phyloP scores from a whole-genome alignment of 2,329 filamentous ascomycete genomes.

The Xylariaceae sp. region DNA sequence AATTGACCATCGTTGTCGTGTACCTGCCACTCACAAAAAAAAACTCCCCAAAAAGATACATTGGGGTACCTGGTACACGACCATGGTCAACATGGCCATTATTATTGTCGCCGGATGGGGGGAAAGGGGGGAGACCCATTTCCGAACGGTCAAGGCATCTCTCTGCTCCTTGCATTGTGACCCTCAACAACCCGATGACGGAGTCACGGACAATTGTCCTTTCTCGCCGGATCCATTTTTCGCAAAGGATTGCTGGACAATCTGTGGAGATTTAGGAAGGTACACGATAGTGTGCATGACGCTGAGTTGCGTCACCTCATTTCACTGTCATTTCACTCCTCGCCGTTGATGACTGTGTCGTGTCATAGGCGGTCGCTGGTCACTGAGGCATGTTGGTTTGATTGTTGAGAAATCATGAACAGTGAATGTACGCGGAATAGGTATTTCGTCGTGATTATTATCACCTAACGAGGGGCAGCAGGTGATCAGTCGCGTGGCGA shows the following conservation, averaged over 20 bases:
- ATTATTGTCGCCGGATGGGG: not conserved
- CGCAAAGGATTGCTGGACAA: constrained; percentile 15
- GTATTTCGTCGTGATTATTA: constrained; percentile 6
- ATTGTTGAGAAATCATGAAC: not conserved
- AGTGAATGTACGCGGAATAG: constrained; percentile 2
- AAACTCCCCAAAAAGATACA: not conserved
- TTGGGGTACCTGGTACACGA: not conserved
- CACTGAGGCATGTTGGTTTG: not conserved
- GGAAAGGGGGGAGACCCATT: not conserved
- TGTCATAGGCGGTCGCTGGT: not conserved
- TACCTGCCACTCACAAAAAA: not conserved
- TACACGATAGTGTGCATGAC: constrained; percentile 12
- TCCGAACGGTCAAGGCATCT: constrained; percentile 2
- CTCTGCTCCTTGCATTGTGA: not conserved
- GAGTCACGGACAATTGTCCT: constrained; percentile 10
- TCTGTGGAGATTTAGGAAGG: constrained; percentile 17
- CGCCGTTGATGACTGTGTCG: constrained; percentile 1
- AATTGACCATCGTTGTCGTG: not conserved
- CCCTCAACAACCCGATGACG: constrained; percentile 3
- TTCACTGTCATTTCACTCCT: constrained; percentile 9
- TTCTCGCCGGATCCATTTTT: constrained; percentile 12
- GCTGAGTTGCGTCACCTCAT: constrained; percentile 19
- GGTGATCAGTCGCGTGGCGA: constrained; percentile 21
- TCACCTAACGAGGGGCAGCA: constrained; percentile 7
- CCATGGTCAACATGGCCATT: not conserved